These are phyloP conservation scores for Cercospora janseana DNA, from an alignment of 2,329 filamentous ascomycete genomes.

Conservation along the genomic window DNA sequence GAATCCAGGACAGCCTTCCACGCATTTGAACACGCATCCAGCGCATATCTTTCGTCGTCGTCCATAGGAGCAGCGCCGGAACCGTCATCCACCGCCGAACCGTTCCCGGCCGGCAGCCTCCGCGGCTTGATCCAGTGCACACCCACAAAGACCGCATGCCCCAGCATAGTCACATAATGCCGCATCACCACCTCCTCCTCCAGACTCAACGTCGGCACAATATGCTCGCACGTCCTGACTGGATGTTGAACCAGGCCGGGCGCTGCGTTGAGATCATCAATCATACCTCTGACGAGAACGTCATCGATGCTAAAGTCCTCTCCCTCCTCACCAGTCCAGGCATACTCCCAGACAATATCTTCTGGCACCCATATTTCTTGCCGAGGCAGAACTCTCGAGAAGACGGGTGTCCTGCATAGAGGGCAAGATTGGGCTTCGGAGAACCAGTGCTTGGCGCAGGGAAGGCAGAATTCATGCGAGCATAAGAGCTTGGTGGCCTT, in stretches of 20 bases:
- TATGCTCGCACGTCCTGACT: neutral
- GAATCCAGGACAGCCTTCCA: neutral
- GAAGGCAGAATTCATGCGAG: neutral
- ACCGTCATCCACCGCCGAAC: too few relatives aligned
- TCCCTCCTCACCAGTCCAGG: neutral
- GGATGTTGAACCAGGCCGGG: neutral
- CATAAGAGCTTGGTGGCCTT: neutral
- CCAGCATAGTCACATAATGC: neutral
- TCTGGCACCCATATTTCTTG: neutral
- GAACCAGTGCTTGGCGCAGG: neutral
- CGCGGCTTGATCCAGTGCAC: conserved; percentile 1
- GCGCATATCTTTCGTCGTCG: neutral
- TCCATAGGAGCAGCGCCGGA: neutral
- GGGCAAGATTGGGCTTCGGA: neutral
- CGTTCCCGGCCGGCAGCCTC: too few relatives aligned
- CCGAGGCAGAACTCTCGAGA: neutral
- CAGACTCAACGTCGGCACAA: neutral
- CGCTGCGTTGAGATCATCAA: too few relatives aligned
- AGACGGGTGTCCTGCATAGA: neutral
- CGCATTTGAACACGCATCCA: neutral
- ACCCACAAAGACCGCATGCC: neutral
- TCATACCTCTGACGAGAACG: too few relatives aligned
- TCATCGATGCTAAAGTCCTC: too few relatives aligned
- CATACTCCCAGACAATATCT: conserved; percentile 1
- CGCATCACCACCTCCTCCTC: neutral